Base-by-base conservation (phyloP, 1,139 yeast species). In the Diutina ranongensis region DNA sequence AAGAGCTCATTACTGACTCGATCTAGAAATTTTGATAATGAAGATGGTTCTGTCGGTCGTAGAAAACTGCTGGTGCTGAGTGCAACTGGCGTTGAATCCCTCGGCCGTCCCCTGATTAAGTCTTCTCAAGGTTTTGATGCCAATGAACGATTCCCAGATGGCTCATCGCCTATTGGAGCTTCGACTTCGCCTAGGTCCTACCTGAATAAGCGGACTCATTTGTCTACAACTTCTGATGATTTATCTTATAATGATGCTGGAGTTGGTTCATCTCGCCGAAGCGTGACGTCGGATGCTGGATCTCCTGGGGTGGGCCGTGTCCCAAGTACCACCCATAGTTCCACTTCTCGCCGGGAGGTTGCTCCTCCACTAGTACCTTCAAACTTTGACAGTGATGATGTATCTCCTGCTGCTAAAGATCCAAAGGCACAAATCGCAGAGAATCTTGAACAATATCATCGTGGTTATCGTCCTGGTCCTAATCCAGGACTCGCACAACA, bases 71-170 rank as follows among this genome's bases (percentile, higher is more conserved):
- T 5, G 34, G 13, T 31, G 34, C 34, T 31, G 34, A 31, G 34
- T 31, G n/a, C 40, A 8, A 16, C 21, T 4, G 42, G 13, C 3
- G 32, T 15, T 4, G 32, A 21, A 18, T 16, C 15, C n/a, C 22
- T 38, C n/a, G 31, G 42, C 20, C n/a, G 25, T 10, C 42, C 42
- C 19, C 42, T 38, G 42, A 7, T 38, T 9, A n/a, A 38, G n/a
- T 13, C 19, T 4, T 18, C 13, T n/a, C n/a, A 8, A 8, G 21
- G 15, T 7, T 22, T 25, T 15, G 32, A 22, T 18, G 4, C 42
- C 21, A 16, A 38, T 15, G 42, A 38, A 16, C 42, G 33, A n/a
- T 38, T 25, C 42, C 33, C 32, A 3, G 42, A 38, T n/a, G 31
- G 4, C 4, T 4, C 5, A 9, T 4, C 34, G 4, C 8, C 18